These are phyloP conservation scores for Craterostigma plantagineum DNA, from an alignment of 257 asterid species.

Conservation along the genomic window DNA sequence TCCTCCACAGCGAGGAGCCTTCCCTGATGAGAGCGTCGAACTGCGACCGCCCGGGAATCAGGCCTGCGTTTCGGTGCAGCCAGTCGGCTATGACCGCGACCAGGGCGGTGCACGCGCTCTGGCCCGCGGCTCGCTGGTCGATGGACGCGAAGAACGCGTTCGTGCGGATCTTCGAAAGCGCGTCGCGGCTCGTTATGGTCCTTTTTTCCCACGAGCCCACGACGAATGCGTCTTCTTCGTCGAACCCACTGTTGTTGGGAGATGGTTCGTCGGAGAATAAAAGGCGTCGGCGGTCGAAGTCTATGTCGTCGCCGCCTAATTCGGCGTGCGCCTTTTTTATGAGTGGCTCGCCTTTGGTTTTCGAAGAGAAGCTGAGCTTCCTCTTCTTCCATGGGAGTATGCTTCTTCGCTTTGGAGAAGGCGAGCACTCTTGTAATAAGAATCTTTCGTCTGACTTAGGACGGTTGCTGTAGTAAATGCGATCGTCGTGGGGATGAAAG, in stretches of 20 bases:
- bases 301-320: conserved; percentile 89
- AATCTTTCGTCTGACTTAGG: background rate
- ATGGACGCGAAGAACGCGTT: conserved; percentile 70
- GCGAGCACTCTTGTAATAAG: conserved; percentile 16
- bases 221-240: conserved; percentile 43
- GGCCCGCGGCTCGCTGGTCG: conserved; percentile 82
- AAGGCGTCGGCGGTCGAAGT: conserved; percentile 73
- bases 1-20: conserved; percentile 81
- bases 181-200: conserved; percentile 66
- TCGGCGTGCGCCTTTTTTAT: conserved; percentile 49
- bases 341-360: conserved; percentile 59
- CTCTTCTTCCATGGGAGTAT: conserved; percentile 70
- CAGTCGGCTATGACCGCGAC: conserved; percentile 80
- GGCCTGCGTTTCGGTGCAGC: conserved; percentile 37
- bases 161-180: conserved; percentile 43
- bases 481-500: no score
- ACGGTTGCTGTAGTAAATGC: no score
- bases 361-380: conserved; percentile 36
- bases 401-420: conserved; percentile 13
- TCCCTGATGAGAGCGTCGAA: conserved; percentile 69
- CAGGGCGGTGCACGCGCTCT: conserved; percentile 75
- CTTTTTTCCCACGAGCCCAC: conserved; percentile 46
- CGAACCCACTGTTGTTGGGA: conserved; percentile 37
- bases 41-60: conserved; percentile 66
- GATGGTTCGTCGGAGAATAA: conserved; percentile 39